Conservation (phyloP, 202 grass and related monocot species). For the Musa balbisiana region DNA sequence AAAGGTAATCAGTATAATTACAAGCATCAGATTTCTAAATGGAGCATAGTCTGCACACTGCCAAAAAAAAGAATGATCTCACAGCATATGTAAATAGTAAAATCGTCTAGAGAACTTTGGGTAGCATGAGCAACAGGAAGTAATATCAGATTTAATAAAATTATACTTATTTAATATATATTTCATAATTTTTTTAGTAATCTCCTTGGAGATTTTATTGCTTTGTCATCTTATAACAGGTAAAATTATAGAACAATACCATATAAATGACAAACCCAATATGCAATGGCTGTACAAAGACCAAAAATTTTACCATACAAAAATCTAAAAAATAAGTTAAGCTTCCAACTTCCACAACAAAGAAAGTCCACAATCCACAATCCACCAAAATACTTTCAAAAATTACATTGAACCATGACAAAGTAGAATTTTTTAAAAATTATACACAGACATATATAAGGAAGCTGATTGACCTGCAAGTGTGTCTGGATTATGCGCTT, state of each 20-base stretch:
- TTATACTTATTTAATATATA: no score
- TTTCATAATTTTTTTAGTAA: no score
- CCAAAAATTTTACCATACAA: background rate
- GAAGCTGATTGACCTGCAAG: constrained; percentile 46
- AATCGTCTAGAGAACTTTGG: no score
- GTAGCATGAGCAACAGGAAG: no score
- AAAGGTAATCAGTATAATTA: no score
- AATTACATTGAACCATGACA: background rate
- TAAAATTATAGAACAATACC: background rate
- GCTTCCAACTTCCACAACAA: background rate
- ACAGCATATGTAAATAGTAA: no score
- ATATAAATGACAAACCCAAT: background rate
- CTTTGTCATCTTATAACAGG: background rate
- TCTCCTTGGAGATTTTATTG: no score
- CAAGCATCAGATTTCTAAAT: no score
- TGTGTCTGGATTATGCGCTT: constrained; percentile 52
- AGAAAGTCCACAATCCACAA: background rate
- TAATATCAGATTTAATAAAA: no score
- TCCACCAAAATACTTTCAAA: background rate
- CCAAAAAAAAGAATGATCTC: no score
- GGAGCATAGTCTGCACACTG: no score
- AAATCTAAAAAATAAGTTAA: background rate
- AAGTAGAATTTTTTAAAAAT: background rate
- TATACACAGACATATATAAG: background rate
- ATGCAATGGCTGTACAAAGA: background rate